phyloP scores from a whole-genome alignment of 306 rosid genomes.

The Sophora flavescens region DNA sequence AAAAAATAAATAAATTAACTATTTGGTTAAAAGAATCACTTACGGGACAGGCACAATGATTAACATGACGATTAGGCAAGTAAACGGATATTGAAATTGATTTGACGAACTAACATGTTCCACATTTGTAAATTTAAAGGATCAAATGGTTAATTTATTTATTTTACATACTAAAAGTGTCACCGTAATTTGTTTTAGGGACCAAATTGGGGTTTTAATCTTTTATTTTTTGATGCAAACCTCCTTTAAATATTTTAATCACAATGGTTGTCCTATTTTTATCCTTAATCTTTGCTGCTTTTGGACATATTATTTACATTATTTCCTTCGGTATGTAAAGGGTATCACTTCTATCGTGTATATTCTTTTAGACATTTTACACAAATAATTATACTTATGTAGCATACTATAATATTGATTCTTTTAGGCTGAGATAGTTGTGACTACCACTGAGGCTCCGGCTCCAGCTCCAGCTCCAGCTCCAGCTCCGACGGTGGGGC shows the following conservation, averaged over 20 bases:
- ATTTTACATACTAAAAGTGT: too few species aligned
- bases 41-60: too few species aligned
- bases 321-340: neutral
- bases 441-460: slow-evolving; percentile 52
- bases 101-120: too few species aligned
- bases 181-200: too few species aligned
- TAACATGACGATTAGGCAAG: too few species aligned
- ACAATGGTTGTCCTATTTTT: neutral
- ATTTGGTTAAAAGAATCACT: too few species aligned
- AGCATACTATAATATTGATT: neutral
- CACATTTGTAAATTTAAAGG: too few species aligned
- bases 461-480: slow-evolving; percentile 49
- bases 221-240: neutral
- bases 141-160: too few species aligned
- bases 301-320: neutral
- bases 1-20: too few species aligned
- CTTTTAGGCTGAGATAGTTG: slow-evolving; percentile 41
- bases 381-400: neutral
- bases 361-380: neutral
- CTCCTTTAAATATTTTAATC: neutral
- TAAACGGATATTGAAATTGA: too few species aligned
- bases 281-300: neutral
- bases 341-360: neutral
- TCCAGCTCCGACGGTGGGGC: slow-evolving; percentile 56
- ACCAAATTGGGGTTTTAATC: too few species aligned